These are phyloP conservation scores for Rubroshorea leprosula DNA, from an alignment of 345 rosid species.

Conservation along the genomic window DNA sequence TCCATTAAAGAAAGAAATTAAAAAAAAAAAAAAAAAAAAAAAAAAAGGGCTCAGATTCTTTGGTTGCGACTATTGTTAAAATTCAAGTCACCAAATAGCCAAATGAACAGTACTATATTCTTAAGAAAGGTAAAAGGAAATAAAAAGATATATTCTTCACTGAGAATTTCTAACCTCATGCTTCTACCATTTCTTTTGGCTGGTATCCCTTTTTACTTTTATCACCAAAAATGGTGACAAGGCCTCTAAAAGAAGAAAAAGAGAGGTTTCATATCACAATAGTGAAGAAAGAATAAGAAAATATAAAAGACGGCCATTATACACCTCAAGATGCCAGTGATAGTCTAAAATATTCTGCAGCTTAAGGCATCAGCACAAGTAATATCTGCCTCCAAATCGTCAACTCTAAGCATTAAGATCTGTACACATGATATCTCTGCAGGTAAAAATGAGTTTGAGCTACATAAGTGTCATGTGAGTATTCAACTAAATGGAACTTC, in stretches of 20 bases:
- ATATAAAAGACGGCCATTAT: neutral
- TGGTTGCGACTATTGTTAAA: constrained; percentile 6
- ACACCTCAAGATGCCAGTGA: neutral
- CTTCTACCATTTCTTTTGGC: constrained; percentile 3
- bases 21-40: too few species aligned
- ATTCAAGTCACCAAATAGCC: constrained; percentile 14
- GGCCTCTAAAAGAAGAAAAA: too few species aligned
- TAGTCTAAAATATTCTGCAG: neutral
- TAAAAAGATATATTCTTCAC: constrained; percentile 13
- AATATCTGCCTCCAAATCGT: neutral
- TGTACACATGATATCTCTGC: neutral
- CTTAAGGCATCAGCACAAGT: neutral
- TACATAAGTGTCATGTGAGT: neutral
- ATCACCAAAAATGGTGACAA: too few species aligned
- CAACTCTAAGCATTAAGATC: neutral
- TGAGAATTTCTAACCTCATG: constrained; percentile 22
- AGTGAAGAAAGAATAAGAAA: too few species aligned
- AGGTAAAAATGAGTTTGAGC: neutral
- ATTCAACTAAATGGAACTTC: neutral
- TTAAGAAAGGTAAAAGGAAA: constrained; percentile 3
- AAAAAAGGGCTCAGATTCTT: constrained; percentile 19
- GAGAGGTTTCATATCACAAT: neutral
- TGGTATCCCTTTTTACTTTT: neutral
- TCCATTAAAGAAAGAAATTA: constrained; percentile 20
- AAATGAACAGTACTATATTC: neutral